These are phyloP conservation scores for Pseudocohnilembus persalinus DNA, from an alignment of 169 alveolate genomes.

Conservation along the genomic window DNA sequence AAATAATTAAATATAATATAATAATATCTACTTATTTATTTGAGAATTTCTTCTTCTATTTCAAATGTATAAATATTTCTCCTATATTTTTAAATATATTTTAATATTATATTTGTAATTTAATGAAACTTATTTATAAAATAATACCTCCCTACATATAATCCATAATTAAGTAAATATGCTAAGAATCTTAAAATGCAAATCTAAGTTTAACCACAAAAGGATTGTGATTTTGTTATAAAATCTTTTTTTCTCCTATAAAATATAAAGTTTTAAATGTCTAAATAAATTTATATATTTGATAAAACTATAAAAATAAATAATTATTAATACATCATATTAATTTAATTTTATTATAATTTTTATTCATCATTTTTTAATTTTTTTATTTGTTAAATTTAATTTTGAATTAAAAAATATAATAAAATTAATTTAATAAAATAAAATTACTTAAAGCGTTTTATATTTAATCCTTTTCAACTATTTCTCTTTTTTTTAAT, in stretches of 20 bases:
- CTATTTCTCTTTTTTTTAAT: conserved; percentile 24
- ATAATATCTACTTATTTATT: conserved; percentile 52
- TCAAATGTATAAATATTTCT: conserved; percentile 69
- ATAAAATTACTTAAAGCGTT: conserved; percentile 16
- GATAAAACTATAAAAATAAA: no score
- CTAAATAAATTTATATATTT: no score
- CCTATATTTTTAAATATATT: conserved; percentile 30
- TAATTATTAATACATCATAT: no score
- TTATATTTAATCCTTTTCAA: conserved; percentile 15
- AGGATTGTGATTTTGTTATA: conserved; percentile 54
- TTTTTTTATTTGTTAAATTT: no score
- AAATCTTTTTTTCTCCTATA: conserved; percentile 54
- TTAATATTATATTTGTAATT: no score
- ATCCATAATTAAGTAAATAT: conserved; percentile 61
- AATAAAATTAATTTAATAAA: no score
- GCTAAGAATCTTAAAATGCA: conserved; percentile 57
- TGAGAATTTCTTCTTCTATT: conserved; percentile 40
- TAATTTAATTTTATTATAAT: no score
- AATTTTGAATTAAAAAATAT: no score
- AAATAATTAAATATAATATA: no score
- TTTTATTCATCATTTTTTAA: no score
- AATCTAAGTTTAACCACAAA: conserved; percentile 58
- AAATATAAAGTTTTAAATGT: conserved; percentile 16
- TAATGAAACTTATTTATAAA: no score
- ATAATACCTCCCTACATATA: conserved; percentile 48